Conservation (phyloP, 352 stramenopile species). For the Pythium vanterpoolii region DNA sequence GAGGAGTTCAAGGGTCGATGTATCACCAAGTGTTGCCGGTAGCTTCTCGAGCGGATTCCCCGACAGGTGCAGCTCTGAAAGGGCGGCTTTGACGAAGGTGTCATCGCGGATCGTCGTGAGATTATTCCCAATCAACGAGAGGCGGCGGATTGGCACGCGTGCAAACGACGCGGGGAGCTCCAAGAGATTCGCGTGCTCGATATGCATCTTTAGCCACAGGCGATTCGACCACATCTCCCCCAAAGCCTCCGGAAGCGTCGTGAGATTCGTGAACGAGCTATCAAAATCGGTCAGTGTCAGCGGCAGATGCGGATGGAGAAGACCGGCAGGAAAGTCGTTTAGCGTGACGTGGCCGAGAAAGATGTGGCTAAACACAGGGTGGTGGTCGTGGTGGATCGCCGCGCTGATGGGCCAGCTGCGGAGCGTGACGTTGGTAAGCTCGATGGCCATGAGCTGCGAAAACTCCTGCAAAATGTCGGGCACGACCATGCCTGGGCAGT, state of each 20-base stretch:
- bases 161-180: not conserved
- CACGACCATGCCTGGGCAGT: constrained; percentile 2
- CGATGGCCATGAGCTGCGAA: not conserved
- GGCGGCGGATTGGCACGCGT: not conserved
- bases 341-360: constrained; percentile 12
- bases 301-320: constrained; percentile 8
- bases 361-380: constrained; percentile 5
- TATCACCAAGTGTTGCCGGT: not conserved
- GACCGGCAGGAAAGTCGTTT: constrained; percentile 4
- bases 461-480: constrained; percentile 4
- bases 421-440: constrained; percentile 13
- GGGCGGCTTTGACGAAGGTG: not conserved
- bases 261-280: constrained; percentile 20
- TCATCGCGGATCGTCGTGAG: constrained; percentile 3
- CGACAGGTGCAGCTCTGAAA: constrained; percentile 1
- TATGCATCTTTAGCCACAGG: constrained; percentile 2
- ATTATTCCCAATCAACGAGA: constrained; percentile 5
- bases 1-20: not conserved
- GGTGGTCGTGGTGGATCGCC: not conserved
- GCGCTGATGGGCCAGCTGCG: not conserved
- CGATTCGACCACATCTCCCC: constrained; percentile 7
- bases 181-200: constrained; percentile 9
- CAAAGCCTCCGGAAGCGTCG: constrained; percentile 7
- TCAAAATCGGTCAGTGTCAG: constrained; percentile 5
- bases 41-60: constrained; percentile 11